phyloP scores from a whole-genome alignment of 2,329 filamentous ascomycete species.

The Elsinoe ampelina region DNA sequence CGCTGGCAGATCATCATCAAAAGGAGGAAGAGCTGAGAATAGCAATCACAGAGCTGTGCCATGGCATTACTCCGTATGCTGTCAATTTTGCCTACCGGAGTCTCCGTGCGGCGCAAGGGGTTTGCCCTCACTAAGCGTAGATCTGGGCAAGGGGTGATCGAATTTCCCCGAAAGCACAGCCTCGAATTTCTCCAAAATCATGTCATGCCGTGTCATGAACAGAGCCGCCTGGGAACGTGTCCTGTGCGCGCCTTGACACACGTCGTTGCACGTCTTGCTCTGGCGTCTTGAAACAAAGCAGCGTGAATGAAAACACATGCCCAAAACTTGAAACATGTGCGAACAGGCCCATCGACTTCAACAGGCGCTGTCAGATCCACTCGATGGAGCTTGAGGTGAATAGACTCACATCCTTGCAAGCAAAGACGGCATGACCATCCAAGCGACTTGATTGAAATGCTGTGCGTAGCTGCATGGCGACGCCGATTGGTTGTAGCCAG shows the following conservation, averaged over 20 bases:
- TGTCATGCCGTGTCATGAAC: neutral
- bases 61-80: neutral
- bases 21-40: neutral
- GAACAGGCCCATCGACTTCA: neutral
- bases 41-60: neutral
- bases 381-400: neutral
- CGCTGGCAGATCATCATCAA: neutral
- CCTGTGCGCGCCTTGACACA: neutral
- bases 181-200: neutral
- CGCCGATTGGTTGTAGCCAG: neutral
- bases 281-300: slow-evolving; percentile 7
- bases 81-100: neutral
- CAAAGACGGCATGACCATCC: slow-evolving; percentile 6
- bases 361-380: slow-evolving; percentile 6
- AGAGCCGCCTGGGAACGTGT: slow-evolving; percentile 1
- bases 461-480: slow-evolving; percentile 9
- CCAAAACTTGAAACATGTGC: neutral
- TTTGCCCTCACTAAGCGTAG: neutral
- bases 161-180: neutral
- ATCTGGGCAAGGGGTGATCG: slow-evolving; percentile 12
- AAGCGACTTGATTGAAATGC: slow-evolving; percentile 7
- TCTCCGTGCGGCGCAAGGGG: slow-evolving; percentile 2
- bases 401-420: neutral
- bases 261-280: neutral
- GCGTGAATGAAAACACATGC: slow-evolving; percentile 5